Base-by-base conservation (phyloP, 2,329 filamentous ascomycete species). In the Botrytis medusae region DNA sequence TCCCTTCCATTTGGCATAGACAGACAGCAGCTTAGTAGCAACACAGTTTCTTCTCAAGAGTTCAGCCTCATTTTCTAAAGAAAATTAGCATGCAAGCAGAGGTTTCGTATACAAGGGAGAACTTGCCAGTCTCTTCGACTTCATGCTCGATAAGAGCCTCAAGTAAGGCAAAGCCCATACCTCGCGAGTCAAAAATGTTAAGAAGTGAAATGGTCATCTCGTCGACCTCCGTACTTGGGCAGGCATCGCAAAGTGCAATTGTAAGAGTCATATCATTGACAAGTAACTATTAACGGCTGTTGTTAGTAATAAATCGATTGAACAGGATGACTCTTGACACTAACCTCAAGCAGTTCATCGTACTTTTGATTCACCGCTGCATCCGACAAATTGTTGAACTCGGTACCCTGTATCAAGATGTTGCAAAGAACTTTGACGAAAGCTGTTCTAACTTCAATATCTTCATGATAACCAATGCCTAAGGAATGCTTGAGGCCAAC, bases 1-100 rank as follows among this genome's bases (percentile, higher is more conserved):
- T 20, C 90, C 90, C 81, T 92, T 92, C 90, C 90, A 92, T 78
- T 91, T 92, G 8, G 90, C 90, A 77, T 91, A 92, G 12, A 92
- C 86, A 0, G 90, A 91, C 3, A 92, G 84, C 86, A 92, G 91
- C 79, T 92, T 92, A 2, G 90, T 92, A n/a, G 89, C 88, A 1
- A 92, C 90, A 76, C 89, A 92, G 46, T 90, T 91, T 68, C 90
- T 85, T n/a, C 90, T 86, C 18, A 92, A 81, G 34, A 92, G 84
- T 77, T 92, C 90, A 1, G 90, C 86, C 78, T 92, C 90, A 71
- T 90, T 92, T 79, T 92, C 90, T 86, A 73, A 48, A 48, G 3
- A 54, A 14, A 59, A 37, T 77, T 64, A 74, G 73, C 65, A 69
- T 46, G 14, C 51, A 40, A 37, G 14, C 69, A 16, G 3, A 70